Evolutionary conservation across 371 early-diverging fungal genomes (phyloP).

Genomic region (Syncephalastrum sp.): DNA sequence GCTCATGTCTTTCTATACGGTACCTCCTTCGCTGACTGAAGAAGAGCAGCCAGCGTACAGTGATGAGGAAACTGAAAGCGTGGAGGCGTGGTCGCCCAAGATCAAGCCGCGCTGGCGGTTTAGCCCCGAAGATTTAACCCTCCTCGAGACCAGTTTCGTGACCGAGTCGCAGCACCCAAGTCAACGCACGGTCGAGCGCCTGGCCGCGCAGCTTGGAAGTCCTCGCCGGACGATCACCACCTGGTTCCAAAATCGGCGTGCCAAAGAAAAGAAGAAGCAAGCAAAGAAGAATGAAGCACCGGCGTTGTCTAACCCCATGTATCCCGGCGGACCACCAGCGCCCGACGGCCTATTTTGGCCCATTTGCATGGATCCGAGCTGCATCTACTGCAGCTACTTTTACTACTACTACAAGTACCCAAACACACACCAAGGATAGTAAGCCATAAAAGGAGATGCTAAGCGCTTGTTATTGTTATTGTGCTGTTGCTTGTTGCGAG

Average conservation of each 20-base stretch:
- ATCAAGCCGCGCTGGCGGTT: slow-evolving; percentile 41
- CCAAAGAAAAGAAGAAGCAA: slow-evolving; percentile 23
- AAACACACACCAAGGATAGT: no score
- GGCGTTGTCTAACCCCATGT: background rate
- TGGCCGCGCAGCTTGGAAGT: slow-evolving; percentile 22
- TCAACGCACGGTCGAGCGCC: slow-evolving; percentile 18
- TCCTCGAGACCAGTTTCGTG: slow-evolving; percentile 25
- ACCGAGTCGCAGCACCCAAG: slow-evolving; percentile 20
- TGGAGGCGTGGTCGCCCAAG: slow-evolving; percentile 26
- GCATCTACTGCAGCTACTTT: no score
- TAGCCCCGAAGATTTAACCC: slow-evolving; percentile 18
- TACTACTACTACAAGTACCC: no score
- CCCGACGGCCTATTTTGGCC: no score
- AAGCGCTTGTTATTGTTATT: background rate
- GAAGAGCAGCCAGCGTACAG: no score
- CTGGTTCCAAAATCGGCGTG: slow-evolving; percentile 49
- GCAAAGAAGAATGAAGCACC: slow-evolving; percentile 5
- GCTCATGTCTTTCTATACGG: no score
- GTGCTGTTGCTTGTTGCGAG: slow-evolving; percentile 4
- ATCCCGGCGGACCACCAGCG: no score
- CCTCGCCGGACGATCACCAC: slow-evolving; percentile 36
- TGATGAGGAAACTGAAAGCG: slow-evolving; percentile 7
- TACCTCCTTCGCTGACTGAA: no score
- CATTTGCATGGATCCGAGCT: no score
- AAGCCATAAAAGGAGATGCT: background rate